Evolutionary conservation across 1,284 basidiomycete species (phyloP).

Genomic region (Moesziomyces antarcticus): DNA sequence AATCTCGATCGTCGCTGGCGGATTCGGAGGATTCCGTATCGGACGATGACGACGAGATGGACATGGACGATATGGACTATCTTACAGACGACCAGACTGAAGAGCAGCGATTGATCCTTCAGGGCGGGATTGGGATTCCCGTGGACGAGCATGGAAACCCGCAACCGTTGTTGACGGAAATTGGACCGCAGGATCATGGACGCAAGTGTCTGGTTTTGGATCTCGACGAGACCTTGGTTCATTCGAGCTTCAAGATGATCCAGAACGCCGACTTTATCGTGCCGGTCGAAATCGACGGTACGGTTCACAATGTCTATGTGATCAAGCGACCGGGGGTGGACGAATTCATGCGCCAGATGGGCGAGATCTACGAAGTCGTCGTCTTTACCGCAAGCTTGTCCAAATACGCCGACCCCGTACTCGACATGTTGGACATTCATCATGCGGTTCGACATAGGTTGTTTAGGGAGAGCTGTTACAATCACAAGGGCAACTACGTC

Average conservation of each 20-base stretch:
- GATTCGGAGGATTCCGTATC: constrained; percentile 1
- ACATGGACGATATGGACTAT: constrained; percentile 69
- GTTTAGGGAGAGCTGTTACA: constrained; percentile 98
- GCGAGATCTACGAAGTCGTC: constrained; percentile 96
- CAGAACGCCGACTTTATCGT: constrained; percentile 89
- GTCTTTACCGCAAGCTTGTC: constrained; percentile 97
- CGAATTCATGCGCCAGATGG: constrained; percentile 95
- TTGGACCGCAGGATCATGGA: constrained; percentile 79
- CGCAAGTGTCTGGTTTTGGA: constrained; percentile 91
- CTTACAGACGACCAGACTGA: constrained; percentile 75
- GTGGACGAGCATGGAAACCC: constrained; percentile 85
- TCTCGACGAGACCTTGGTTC: constrained; percentile 93
- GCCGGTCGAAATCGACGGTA: constrained; percentile 97
- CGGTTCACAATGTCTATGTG: constrained; percentile 98
- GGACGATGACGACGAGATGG: constrained; percentile 64
- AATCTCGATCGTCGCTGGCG: constrained; percentile 9
- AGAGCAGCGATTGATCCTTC: constrained; percentile 80
- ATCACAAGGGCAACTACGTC: constrained; percentile 98
- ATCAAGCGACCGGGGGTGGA: constrained; percentile 99
- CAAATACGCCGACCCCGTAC: constrained; percentile 99
- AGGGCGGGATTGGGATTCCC: constrained; percentile 84
- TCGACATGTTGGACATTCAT: constrained; percentile 94
- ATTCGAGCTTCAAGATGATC: constrained; percentile 71
- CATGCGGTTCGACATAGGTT: constrained; percentile 92
- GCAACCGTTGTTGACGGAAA: constrained; percentile 81